phyloP scores from a whole-genome alignment of 306 rosid genomes.

The Malus orientalis region DNA sequence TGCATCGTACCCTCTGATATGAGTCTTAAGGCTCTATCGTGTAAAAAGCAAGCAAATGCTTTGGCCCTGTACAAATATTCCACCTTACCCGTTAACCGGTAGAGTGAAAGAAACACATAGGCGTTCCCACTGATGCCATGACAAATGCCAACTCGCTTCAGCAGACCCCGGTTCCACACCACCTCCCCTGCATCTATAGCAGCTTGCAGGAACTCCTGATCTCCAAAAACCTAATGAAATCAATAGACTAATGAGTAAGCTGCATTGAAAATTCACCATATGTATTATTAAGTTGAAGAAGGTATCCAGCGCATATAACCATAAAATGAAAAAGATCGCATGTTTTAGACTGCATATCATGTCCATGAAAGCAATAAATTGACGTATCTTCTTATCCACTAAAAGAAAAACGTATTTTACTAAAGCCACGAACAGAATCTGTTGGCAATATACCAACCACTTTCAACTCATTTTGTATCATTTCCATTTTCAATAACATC shows the following conservation, averaged over 20 bases:
- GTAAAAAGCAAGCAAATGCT: slow-evolving; percentile 72
- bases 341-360: neutral
- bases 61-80: slow-evolving; percentile 61
- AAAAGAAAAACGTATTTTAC: neutral
- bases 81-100: slow-evolving; percentile 53
- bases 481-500: neutral
- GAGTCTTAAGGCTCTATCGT: slow-evolving; percentile 46
- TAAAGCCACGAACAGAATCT: neutral
- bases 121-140: slow-evolving; percentile 85
- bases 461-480: neutral
- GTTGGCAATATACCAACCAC: neutral
- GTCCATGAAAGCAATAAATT: neutral
- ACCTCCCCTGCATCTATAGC: slow-evolving; percentile 70
- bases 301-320: neutral
- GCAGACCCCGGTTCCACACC: slow-evolving; percentile 71
- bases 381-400: neutral
- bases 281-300: neutral
- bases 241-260: neutral
- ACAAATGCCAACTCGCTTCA: slow-evolving; percentile 74
- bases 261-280: neutral
- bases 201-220: slow-evolving; percentile 52
- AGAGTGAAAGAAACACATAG: slow-evolving; percentile 71
- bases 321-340: neutral
- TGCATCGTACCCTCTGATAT: slow-evolving; percentile 61
- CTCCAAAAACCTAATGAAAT: slow-evolving; percentile 54